These are phyloP conservation scores for Silene vulgaris DNA, from an alignment of 179 eudicot species.

Conservation along the genomic window DNA sequence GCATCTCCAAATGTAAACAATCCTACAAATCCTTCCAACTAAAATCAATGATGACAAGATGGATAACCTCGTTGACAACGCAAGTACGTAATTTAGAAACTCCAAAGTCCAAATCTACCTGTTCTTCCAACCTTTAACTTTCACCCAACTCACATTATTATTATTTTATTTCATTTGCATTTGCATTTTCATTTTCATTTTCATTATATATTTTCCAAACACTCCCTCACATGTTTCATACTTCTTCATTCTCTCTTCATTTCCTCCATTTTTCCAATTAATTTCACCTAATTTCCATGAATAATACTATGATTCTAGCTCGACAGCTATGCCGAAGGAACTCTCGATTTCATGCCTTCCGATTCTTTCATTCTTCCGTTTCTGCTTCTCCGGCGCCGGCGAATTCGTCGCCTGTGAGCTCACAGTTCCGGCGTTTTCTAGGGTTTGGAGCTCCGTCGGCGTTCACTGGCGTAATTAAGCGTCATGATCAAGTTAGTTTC, in stretches of 20 bases:
- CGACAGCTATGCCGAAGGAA: slow-evolving; percentile 28
- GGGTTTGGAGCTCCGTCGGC: slow-evolving; percentile 17
- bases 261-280: not conserved
- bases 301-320: slow-evolving; percentile 15
- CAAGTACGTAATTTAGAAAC: no score
- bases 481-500: slow-evolving; percentile 21
- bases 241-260: not conserved
- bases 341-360: slow-evolving; percentile 4
- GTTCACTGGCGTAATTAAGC: not conserved
- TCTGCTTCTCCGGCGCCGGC: slow-evolving; percentile 5
- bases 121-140: no score
- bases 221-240: not conserved
- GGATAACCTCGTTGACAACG: no score
- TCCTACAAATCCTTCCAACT: no score
- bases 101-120: no score
- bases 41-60: no score
- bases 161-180: no score
- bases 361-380: slow-evolving; percentile 11
- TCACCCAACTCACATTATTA: no score
- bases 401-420: not conserved
- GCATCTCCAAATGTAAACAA: no score
- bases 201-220: not conserved
- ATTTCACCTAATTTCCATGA: not conserved
- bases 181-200: no score
- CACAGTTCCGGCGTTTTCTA: slow-evolving; percentile 8